Evolutionary conservation across 176 grass and related monocot genomes (phyloP).

Genomic region (Urochloa ruziziensis): DNA sequence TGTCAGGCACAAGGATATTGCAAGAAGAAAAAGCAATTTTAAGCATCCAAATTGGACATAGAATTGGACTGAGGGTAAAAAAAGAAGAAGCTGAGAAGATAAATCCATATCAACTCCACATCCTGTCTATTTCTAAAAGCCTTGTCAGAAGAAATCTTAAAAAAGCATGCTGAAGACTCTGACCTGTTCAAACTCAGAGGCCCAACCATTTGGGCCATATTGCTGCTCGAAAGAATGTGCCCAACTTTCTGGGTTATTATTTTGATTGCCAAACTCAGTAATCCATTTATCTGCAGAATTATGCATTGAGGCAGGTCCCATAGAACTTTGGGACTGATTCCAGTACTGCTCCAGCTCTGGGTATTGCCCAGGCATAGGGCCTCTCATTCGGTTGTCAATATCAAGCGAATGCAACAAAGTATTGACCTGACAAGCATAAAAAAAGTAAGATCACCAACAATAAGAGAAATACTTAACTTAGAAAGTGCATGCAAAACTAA

Average conservation of each 20-base stretch:
- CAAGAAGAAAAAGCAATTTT: neutral
- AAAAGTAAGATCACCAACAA: conserved; percentile 27
- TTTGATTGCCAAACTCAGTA: conserved; percentile 76
- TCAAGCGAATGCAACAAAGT: conserved; percentile 89
- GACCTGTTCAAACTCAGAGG: conserved; percentile 94
- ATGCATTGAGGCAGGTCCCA: conserved; percentile 64
- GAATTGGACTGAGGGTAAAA: neutral
- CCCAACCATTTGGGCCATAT: conserved; percentile 95
- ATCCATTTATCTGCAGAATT: conserved; percentile 85
- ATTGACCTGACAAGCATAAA: conserved; percentile 73
- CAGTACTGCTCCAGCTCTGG: conserved; percentile 92
- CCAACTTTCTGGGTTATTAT: conserved; percentile 82
- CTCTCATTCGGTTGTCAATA: conserved; percentile 75
- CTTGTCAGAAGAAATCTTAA: conserved; percentile 18
- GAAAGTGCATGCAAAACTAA: conserved; percentile 17
- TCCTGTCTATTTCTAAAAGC: neutral
- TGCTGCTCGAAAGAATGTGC: conserved; percentile 87
- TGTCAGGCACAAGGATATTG: conserved; percentile 20
- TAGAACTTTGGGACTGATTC: conserved; percentile 80
- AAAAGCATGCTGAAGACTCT: conserved; percentile 15
- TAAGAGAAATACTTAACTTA: neutral
- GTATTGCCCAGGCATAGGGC: conserved; percentile 67
- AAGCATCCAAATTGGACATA: neutral
- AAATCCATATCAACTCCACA: conserved; percentile 7
- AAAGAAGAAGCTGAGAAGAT: neutral